These are phyloP conservation scores for Nemania serpens DNA, from an alignment of 2,329 filamentous ascomycete species.

Conservation along the genomic window DNA sequence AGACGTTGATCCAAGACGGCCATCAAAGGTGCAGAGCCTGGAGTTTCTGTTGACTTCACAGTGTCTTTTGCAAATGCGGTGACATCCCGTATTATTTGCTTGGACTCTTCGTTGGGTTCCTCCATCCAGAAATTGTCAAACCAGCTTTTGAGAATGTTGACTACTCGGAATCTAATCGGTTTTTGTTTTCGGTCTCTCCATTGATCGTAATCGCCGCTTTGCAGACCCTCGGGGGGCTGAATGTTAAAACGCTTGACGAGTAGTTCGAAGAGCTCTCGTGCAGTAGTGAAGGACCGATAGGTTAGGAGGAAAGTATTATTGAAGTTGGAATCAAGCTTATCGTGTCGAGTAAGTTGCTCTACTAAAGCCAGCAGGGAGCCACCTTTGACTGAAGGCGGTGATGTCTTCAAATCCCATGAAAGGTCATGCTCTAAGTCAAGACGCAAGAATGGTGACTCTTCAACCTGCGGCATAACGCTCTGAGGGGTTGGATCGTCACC, in stretches of 20 bases:
- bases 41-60: conserved; percentile 90
- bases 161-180: conserved; percentile 90
- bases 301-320: conserved; percentile 98
- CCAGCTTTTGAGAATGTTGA: conserved; percentile 98
- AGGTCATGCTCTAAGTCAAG: conserved; percentile 90
- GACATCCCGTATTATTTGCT: conserved; percentile 83
- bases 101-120: conserved; percentile 80
- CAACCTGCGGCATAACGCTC: conserved; percentile 54
- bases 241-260: conserved; percentile 90
- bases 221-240: conserved; percentile 84
- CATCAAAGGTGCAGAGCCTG: conserved; percentile 83
- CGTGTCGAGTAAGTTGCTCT: conserved; percentile 93
- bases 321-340: conserved; percentile 92
- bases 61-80: conserved; percentile 90
- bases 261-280: conserved; percentile 88
- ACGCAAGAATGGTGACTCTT: conserved; percentile 84
- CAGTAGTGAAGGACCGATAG: conserved; percentile 92
- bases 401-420: conserved; percentile 83
- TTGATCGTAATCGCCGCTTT: conserved; percentile 73
- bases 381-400: conserved; percentile 78
- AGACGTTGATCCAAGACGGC: conserved; percentile 86
- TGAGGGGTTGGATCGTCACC: conserved; percentile 65
- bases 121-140: conserved; percentile 99
- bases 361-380: conserved; percentile 88
- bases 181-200: conserved; percentile 97